Conservation (phyloP, 106 monocot species). For the Amphibolis antarctica region DNA sequence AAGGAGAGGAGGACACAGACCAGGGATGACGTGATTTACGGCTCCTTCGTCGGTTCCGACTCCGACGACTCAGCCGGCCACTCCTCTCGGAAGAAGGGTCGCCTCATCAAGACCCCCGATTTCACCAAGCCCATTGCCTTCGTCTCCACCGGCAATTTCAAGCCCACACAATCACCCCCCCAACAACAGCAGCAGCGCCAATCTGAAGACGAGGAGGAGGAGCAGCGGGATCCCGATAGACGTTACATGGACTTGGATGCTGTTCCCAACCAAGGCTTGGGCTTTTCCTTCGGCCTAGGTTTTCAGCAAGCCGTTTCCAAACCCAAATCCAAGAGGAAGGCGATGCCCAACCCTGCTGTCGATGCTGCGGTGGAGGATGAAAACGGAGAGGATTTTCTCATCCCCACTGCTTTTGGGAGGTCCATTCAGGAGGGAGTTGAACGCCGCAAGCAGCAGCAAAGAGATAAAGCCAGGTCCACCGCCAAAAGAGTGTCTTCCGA, state of each 20-base stretch:
- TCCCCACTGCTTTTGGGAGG: slow-evolving; percentile 63
- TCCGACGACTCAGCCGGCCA: slow-evolving; percentile 14
- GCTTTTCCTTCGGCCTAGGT: slow-evolving; percentile 22
- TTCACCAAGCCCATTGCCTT: slow-evolving; percentile 70
- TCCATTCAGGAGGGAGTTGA: slow-evolving; percentile 47
- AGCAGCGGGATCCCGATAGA: too few relatives aligned
- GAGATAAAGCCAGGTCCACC: slow-evolving; percentile 6
- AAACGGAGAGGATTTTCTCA: slow-evolving; percentile 17
- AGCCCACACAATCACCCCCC: slow-evolving; percentile 49
- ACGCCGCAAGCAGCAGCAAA: slow-evolving; percentile 30
- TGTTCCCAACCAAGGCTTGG: slow-evolving; percentile 21
- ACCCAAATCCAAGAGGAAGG: neutral
- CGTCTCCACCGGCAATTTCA: slow-evolving; percentile 59
- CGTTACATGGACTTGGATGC: neutral
- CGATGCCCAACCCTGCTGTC: neutral
- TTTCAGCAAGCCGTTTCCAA: slow-evolving; percentile 3
- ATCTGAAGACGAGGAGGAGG: slow-evolving; percentile 21
- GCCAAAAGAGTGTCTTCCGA: slow-evolving; percentile 6
- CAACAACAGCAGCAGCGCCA: slow-evolving; percentile 12
- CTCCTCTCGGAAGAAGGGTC: slow-evolving; percentile 10
- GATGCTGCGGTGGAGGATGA: slow-evolving; percentile 15
- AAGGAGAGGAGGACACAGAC: slow-evolving; percentile 19
- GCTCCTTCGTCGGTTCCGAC: slow-evolving; percentile 19
- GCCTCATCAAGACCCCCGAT: slow-evolving; percentile 28
- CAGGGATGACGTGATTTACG: slow-evolving; percentile 20